These are phyloP conservation scores for Thermothelomyces thermophilus DNA, from an alignment of 2,329 filamentous ascomycete species.

Conservation along the genomic window DNA sequence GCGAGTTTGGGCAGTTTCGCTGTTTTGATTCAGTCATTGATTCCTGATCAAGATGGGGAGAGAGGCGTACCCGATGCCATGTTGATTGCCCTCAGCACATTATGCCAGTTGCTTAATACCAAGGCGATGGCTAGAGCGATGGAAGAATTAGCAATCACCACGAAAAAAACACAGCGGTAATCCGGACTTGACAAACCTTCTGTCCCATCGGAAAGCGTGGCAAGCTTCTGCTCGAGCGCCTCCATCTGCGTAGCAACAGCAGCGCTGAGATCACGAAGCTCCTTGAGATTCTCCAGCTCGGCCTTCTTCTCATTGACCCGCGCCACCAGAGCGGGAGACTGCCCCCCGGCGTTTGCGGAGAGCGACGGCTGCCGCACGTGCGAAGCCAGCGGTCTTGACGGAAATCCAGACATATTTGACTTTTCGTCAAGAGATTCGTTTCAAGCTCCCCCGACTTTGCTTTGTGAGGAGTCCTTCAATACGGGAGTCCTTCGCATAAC, in stretches of 20 bases:
- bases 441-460: too few relatives aligned
- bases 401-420: conserved; percentile 48
- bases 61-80: conserved; percentile 70
- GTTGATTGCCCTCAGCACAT: conserved; percentile 74
- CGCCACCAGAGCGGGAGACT: conserved; percentile 63
- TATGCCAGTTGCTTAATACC: conserved; percentile 85
- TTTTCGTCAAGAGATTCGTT: neutral
- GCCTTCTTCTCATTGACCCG: conserved; percentile 82
- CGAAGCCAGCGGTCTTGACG: conserved; percentile 52
- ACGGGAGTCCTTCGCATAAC: too few relatives aligned
- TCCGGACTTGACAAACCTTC: conserved; percentile 50
- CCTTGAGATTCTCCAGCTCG: conserved; percentile 71
- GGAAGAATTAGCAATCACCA: conserved; percentile 10
- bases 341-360: conserved; percentile 44
- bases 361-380: conserved; percentile 60
- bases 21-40: conserved; percentile 31
- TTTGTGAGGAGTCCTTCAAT: too few relatives aligned
- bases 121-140: conserved; percentile 62
- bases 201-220: conserved; percentile 72
- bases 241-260: conserved; percentile 78
- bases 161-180: neutral
- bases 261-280: conserved; percentile 71
- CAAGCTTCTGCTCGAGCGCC: conserved; percentile 68
- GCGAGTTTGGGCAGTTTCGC: conserved; percentile 63
- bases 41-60: neutral